A percentile compares a stretch with the other conserved stretches of the same genome.
Conservation (phyloP, 73 alveolate genomes). For the Stentor roeselii region DNA sequence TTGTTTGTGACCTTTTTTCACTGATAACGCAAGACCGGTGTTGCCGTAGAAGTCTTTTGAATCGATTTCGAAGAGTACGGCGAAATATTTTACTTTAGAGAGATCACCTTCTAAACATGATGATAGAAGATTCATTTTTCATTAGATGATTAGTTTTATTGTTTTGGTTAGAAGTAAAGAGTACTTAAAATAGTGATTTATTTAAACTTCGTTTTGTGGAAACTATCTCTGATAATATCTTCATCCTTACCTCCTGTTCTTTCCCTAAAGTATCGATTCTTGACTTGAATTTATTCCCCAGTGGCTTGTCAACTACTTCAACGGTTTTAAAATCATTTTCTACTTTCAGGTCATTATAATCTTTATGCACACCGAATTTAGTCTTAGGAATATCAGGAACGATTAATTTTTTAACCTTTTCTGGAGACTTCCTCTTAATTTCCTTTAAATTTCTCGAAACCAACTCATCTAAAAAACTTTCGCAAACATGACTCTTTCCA, state of each 20-base stretch:
- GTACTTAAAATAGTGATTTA: too few relatives aligned
- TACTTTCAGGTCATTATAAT: neutral
- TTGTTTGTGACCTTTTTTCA: conserved; percentile 23
- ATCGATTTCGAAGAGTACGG: neutral
- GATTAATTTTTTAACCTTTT: too few relatives aligned
- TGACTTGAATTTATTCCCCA: neutral
- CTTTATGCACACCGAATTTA: neutral
- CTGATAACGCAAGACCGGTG: conserved; percentile 25
- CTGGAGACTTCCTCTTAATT: too few relatives aligned
- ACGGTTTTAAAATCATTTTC: neutral
- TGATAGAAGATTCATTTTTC: neutral
- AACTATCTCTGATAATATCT: neutral
- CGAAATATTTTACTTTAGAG: neutral
- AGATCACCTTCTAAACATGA: neutral
- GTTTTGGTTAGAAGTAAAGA: too few relatives aligned
- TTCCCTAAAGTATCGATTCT: neutral
- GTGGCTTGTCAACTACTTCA: neutral
- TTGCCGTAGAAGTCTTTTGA: conserved; percentile 9
- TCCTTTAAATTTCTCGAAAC: too few relatives aligned
- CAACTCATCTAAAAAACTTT: too few relatives aligned
- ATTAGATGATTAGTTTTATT: too few relatives aligned
- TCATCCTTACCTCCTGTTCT: neutral
- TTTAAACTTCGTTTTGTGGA: too few relatives aligned
- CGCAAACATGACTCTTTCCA: too few relatives aligned
- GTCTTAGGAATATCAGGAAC: neutral